Conservation (phyloP, 176 grass and related monocot genomes). For the Musa beccarii region DNA sequence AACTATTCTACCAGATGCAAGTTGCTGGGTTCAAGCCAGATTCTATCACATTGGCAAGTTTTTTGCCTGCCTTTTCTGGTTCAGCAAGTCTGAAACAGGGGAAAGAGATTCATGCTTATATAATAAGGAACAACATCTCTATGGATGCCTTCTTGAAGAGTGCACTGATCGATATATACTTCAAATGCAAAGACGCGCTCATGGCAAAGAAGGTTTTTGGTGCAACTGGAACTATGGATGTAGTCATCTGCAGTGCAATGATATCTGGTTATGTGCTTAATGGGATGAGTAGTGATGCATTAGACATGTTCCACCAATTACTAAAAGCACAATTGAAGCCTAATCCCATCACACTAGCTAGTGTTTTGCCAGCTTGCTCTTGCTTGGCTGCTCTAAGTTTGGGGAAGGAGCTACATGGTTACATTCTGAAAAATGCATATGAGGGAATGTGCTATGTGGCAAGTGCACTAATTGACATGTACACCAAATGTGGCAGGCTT, state of each 20-base stretch:
- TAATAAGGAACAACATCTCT: conserved; percentile 42
- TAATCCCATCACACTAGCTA: conserved; percentile 56
- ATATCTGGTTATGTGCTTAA: conserved; percentile 80
- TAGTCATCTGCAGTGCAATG: conserved; percentile 71
- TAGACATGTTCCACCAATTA: conserved; percentile 49
- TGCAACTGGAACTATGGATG: conserved; percentile 43
- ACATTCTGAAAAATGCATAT: conserved; percentile 62
- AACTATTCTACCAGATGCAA: conserved; percentile 59
- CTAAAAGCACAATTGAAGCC: conserved; percentile 48
- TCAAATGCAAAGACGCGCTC: conserved; percentile 55
- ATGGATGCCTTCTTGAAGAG: conserved; percentile 80
- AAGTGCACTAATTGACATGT: conserved; percentile 78
- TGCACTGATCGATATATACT: conserved; percentile 78
- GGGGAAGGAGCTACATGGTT: conserved; percentile 63
- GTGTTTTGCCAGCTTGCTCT: conserved; percentile 59
- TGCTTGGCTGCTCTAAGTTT: conserved; percentile 44
- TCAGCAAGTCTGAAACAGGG: conserved; percentile 45
- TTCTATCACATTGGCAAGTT: conserved; percentile 59
- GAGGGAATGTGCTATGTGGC: conserved; percentile 60
- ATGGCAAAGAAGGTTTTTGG: conserved; percentile 69
- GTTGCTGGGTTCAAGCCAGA: conserved; percentile 39
- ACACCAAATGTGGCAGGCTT: conserved; percentile 70
- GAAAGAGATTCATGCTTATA: conserved; percentile 69
- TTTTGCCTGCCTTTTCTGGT: conserved; percentile 58
- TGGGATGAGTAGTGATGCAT: conserved; percentile 46